Evolutionary conservation across 192 early-diverging fungal genomes (phyloP), one percentile per base, ranked within the genome.

Genomic region (Backusella morwellensis): DNA sequence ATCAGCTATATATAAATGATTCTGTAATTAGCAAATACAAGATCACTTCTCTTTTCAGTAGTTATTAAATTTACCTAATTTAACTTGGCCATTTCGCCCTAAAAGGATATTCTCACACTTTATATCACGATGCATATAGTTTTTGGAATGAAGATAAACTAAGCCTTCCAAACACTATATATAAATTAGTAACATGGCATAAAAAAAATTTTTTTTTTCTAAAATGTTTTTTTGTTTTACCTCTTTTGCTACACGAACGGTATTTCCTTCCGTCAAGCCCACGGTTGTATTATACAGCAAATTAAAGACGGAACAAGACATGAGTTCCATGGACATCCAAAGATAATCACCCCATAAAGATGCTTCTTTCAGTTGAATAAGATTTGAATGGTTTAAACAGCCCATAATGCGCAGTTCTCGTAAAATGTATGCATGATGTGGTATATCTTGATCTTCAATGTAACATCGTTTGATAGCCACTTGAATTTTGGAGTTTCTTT

Each of bases 51-150:
- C 2, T 59, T 59, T 59, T 26, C 23, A 59, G 26, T 63, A 63
- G 4, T 29, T 21, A 56, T 21, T 21, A 3, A 63, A 36, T 47
- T 54, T 79, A 79, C 80, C 84, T 35, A 86, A 80, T 67, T 86
- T 86, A 21, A 86, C 77, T 54, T 77, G 76, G n/a, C 83, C 83
- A 52, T 84, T 63, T 17, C 72, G 79, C 44, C 74, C 72, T 11
- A 86, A 34, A 12, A 86, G 40, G 34, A 86, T 78, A 69, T 86
- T 86, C 66, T 86, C 83, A 38, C 83, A 82, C 73, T 86, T 86
- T 72, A 86, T 75, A 80, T 86, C 85, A 75, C 85, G 83, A 75
- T 86, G 85, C 79, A 86, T 84, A 66, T 83, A 85, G 56, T 84
- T 84, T 29, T 81, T 79, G 26, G 70, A 72, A 69, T 86, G 85